Base-by-base conservation (phyloP, 1,139 yeast species). In the Suhomyces bribrorum region DNA sequence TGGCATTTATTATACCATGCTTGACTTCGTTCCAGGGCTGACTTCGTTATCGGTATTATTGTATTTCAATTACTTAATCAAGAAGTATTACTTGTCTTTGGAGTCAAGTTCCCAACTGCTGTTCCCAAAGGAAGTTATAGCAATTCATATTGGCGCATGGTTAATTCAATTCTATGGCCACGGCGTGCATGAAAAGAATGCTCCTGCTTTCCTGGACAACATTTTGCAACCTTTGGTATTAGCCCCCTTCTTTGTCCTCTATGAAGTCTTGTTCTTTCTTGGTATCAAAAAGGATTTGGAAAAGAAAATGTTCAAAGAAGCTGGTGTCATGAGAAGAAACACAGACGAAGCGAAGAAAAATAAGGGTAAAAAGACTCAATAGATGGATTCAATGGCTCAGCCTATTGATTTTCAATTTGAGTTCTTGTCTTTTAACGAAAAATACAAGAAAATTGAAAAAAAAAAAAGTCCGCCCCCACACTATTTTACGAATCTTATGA, bases 131-230 rank as follows among this genome's bases (percentile, higher is more conserved):
- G 53, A 48, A 32, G 71, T 78, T 4, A 43, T 64, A 22, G 51
- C 44, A 0, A 49, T 76, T 18, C 86, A 84, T 57, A 57, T 74
- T 0, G 32, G 61, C 2, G 68, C 86, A 11, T 92, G 98, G 97
- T 53, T 81, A 14, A 81, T 81, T n/a, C 97, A 92, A 56, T 89
- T 92, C 60, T 71, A 84, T 43, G 97, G 97, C 4, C 97, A 92
- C 56, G 92, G 86, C 2, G 73, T 77, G 13, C 86, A 80, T 53
- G 98, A 92, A 57, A 74, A 73, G 45, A 72, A 90, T 35, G 86
- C 90, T 1, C 98, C 98, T 0, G 97, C 97, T 0, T 64, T 92
- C 41, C 59, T 87, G 36, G 96, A 89, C 54, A 90, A 83, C 55
- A 65, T 88, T 37, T 64, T 83, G 9, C 97, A 89, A 56, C 95